Evolutionary conservation across 169 alveolate species (phyloP), one percentile per base, ranked within the genome.

Genomic region (Cryptosporidium muris): DNA sequence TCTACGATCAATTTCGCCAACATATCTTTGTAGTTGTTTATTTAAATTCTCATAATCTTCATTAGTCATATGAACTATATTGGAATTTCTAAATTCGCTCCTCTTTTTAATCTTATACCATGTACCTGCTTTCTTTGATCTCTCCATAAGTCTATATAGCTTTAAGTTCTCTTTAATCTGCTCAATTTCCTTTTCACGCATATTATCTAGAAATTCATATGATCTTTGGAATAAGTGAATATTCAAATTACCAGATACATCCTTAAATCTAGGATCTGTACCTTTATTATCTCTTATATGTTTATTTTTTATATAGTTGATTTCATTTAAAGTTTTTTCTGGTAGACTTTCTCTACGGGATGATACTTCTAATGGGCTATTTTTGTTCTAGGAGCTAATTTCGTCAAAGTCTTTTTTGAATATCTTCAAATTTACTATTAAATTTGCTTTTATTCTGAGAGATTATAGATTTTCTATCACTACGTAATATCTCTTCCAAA

Each of bases 231-330:
- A 74, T 60, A 74, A 60, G 34, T 74, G 74, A 54, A 63, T 60
- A 36, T 74, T 74, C 1, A 74, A 54, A 38, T 74, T 74, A 45
- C 85, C 85, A 60, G 64, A 74, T 43, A 68, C 54, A 25, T 74
- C 85, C 25, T 74, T 74, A n/a, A 74, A 74, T 58, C 85, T 74
- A 3, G 85, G 85, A 42, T 74, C 85, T 58, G 12, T 38, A 9
- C 34, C 1, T 45, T 43, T 74, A 9, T 56, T 74, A 34, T 12
- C 34, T 2, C 48, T 48, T 2, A 34, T 2, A 34, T 74, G 74
- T 47, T 74, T 74, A 43, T 74, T 74, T 25, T 60, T 14, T 37
- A 74, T 74, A 7, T 60, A 42, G 14, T 74, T 74, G 54, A 54
- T 74, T 58, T 74, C 85, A 43, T 74, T 74, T 58, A 45, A 52